phyloP scores from a whole-genome alignment of 2,329 filamentous ascomycete genomes.

The Colletotrichum chlorophyti region DNA sequence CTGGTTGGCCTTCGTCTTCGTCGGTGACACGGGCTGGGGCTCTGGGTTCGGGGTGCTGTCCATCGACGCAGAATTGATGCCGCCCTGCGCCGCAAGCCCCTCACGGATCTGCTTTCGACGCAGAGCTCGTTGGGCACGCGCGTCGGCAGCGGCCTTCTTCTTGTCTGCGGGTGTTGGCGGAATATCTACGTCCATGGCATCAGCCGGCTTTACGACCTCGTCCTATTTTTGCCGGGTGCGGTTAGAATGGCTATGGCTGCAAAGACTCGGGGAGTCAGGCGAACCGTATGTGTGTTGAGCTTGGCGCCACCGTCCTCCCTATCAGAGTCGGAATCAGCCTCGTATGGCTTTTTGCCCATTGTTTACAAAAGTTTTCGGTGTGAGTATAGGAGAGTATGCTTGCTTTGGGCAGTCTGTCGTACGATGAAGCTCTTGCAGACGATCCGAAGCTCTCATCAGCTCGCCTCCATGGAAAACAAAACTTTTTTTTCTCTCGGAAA shows the following conservation, averaged over 20 bases:
- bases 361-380: background rate
- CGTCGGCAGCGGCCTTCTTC: slow-evolving; percentile 15
- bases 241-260: slow-evolving; percentile 10
- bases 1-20: slow-evolving; percentile 23
- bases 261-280: background rate
- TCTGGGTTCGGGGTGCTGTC: slow-evolving; percentile 25
- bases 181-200: slow-evolving; percentile 23
- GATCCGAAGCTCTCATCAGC: background rate
- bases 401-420: background rate
- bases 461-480: slow-evolving; percentile 9
- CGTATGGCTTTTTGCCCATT: slow-evolving; percentile 15
- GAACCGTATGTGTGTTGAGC: slow-evolving; percentile 17
- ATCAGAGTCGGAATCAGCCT: slow-evolving; percentile 16
- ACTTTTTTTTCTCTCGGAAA: background rate
- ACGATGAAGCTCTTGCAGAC: background rate
- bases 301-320: slow-evolving; percentile 22
- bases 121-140: slow-evolving; percentile 22
- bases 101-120: slow-evolving; percentile 23
- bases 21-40: slow-evolving; percentile 7
- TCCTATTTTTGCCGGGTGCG: background rate
- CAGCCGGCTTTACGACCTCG: background rate
- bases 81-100: slow-evolving; percentile 1
- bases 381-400: background rate
- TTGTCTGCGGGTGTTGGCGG: slow-evolving; percentile 14
- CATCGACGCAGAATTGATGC: background rate